Evolutionary conservation across 441 rosid species (phyloP), one percentile per base, ranked within the genome.

Genomic region (Eutrema salsugineum): DNA sequence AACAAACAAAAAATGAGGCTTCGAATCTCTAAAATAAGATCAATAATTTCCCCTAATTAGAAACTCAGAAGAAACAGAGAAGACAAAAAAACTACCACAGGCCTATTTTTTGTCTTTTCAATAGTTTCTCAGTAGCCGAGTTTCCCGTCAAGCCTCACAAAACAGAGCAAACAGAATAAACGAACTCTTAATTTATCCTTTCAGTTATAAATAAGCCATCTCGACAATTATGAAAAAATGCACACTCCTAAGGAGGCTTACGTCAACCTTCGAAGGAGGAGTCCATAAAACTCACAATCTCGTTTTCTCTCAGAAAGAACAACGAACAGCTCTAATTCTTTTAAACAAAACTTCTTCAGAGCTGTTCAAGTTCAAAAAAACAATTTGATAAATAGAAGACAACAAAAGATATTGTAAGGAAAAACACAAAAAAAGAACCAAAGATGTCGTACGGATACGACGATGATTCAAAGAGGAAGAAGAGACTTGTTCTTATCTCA

Each of bases 401-500:
- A 28, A 49, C 36, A 43, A 57, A 56, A 11, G 8, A 46, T 11
- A 1, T 36, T 14, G 49, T 16, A 44, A 46, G 50, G 15, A 40
- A 58, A 73, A 30, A 40, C 40, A 5, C 65, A 54, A 3, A 1
- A 0, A 17, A 19, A n/a, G n/a, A 3, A n/a, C 6, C 8, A 62
- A 64, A 42, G 7, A 86, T 83, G 90, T 57, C 78, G 57, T 48
- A 47, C 4, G 77, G 68, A 3, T 20, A 72, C 49, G 80, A 83
- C 1, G 84, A 76, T 61, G 79, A 76, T 58, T 14, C 22, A 1
- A 48, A 64, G 47, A 84, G 76, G 71, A 84, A 81, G 77, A 88
- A 59, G 80, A 86, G 87, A 35, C 10, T 76, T 10, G 71, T 75
- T 10, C 33, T 80, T 0, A 80, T 83, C n/a, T 77, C 77, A 8